These are phyloP conservation scores for Ottelia alismoides DNA, from an alignment of 106 monocot genomes.

Conservation along the genomic window DNA sequence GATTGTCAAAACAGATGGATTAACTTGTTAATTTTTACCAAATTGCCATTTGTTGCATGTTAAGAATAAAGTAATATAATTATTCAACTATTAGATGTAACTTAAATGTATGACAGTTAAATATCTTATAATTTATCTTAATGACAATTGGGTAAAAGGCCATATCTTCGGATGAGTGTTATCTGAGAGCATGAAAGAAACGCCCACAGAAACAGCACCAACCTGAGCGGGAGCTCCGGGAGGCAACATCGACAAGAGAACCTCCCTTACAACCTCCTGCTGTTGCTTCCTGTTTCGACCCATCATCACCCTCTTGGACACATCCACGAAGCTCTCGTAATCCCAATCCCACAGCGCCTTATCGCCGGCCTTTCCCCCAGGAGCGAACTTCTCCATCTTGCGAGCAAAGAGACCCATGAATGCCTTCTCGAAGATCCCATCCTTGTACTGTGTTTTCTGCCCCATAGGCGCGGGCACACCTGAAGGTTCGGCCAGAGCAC, in stretches of 20 bases:
- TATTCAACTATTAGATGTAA: no score
- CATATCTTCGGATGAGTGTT: no score
- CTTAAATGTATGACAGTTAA: no score
- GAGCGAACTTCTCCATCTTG: slow-evolving; percentile 88
- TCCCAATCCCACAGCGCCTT: slow-evolving; percentile 56
- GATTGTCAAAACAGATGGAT: no score
- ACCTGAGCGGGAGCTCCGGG: slow-evolving; percentile 93
- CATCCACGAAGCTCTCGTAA: slow-evolving; percentile 89
- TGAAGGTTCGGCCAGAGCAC: slow-evolving; percentile 54
- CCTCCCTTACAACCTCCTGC: slow-evolving; percentile 82
- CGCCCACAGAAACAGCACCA: no score
- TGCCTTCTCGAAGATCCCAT: slow-evolving; percentile 57
- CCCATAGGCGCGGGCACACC: slow-evolving; percentile 84
- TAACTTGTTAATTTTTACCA: no score
- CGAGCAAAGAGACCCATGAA: slow-evolving; percentile 88
- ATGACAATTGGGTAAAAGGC: no score
- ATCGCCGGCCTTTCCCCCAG: slow-evolving; percentile 1
- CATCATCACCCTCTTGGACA: slow-evolving; percentile 67
- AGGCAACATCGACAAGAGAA: slow-evolving; percentile 91
- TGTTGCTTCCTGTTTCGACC: slow-evolving; percentile 70
- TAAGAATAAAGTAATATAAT: no score
- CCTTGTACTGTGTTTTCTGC: slow-evolving; percentile 74
- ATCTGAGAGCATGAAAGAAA: no score
- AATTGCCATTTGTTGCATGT: no score
- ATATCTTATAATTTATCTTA: no score